Percentiles rank a stretch among this genome's conserved stretches.
These are phyloP conservation scores for Noccaea bulbosa DNA, from an alignment of 345 rosid genomes.

Conservation along the genomic window DNA sequence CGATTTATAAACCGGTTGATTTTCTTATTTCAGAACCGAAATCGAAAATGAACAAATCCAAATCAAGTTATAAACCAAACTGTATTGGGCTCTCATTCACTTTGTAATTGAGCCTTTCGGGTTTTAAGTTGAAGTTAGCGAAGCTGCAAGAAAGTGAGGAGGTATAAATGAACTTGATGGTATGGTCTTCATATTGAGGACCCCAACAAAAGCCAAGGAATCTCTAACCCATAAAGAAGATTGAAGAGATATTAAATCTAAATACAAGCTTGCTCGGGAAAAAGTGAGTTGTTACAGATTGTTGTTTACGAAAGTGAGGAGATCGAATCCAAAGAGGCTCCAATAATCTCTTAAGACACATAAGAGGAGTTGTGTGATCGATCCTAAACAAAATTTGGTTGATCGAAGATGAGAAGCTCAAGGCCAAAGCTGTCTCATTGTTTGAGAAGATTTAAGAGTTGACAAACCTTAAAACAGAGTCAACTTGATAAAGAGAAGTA, in stretches of 20 bases:
- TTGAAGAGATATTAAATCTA: constrained; percentile 36
- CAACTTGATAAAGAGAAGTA: constrained; percentile 33
- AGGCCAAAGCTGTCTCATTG: constrained; percentile 43
- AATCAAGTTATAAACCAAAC: too few species aligned
- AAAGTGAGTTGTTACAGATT: constrained; percentile 24
- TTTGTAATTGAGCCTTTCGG: too few species aligned
- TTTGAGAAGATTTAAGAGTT: constrained; percentile 64
- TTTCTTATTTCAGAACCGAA: too few species aligned
- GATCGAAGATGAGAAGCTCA: constrained; percentile 39
- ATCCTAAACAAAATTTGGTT: constrained; percentile 39
- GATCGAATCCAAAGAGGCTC: constrained; percentile 39
- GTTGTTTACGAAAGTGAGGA: constrained; percentile 29
- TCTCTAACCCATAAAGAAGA: constrained; percentile 34
- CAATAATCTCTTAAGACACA: constrained; percentile 52
- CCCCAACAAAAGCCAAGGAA: constrained; percentile 28
- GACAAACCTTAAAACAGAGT: constrained; percentile 46
- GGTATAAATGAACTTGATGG: constrained; percentile 24
- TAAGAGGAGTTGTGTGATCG: constrained; percentile 59
- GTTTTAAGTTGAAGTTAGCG: constrained; percentile 18
- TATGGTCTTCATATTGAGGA: constrained; percentile 40
- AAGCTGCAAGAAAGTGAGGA: constrained; percentile 54
- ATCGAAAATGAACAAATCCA: too few species aligned
- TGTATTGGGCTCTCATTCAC: too few species aligned
- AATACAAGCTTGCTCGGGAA: constrained; percentile 33
- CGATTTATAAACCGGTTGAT: too few species aligned